phyloP scores from a whole-genome alignment of 352 stramenopile species.

The Pythium vanterpoolii region DNA sequence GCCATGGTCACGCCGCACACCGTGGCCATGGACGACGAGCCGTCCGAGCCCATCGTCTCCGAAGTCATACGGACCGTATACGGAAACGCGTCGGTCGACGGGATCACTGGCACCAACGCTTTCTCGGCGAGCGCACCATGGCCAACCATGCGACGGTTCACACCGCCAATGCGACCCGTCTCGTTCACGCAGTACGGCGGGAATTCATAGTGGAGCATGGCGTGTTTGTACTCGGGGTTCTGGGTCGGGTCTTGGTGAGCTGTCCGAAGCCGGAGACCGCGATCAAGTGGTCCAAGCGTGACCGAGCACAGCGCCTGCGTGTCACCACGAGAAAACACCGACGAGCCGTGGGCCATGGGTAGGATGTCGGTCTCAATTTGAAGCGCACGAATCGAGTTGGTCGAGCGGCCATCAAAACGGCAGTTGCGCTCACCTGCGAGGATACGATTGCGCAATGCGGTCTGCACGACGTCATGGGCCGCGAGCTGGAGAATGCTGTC shows the following conservation, averaged over 20 bases:
- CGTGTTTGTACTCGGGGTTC: constrained; percentile 59
- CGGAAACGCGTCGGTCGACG: constrained; percentile 90
- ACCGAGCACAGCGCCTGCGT: constrained; percentile 90
- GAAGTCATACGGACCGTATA: constrained; percentile 96
- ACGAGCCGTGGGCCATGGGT: constrained; percentile 87
- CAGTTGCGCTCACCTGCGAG: constrained; percentile 45
- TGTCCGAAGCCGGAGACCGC: constrained; percentile 65
- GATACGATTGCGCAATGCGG: constrained; percentile 63
- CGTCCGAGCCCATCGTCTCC: constrained; percentile 94
- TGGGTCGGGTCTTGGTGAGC: constrained; percentile 39
- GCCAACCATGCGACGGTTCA: constrained; percentile 93
- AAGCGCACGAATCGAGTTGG: constrained; percentile 82
- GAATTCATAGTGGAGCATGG: constrained; percentile 99
- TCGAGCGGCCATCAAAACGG: constrained; percentile 84
- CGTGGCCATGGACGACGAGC: constrained; percentile 95
- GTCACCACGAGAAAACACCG: constrained; percentile 85
- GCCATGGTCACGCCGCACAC: constrained; percentile 96
- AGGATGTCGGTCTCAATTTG: constrained; percentile 85
- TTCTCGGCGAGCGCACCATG: constrained; percentile 97
- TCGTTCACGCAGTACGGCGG: constrained; percentile 97
- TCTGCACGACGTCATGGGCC: constrained; percentile 78
- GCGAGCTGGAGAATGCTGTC: constrained; percentile 56
- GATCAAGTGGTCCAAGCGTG: constrained; percentile 80
- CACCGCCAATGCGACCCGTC: constrained; percentile 81
- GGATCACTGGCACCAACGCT: constrained; percentile 91